Evolutionary conservation across 371 early-diverging fungal genomes (phyloP).

Genomic region (Mycotypha africana): DNA sequence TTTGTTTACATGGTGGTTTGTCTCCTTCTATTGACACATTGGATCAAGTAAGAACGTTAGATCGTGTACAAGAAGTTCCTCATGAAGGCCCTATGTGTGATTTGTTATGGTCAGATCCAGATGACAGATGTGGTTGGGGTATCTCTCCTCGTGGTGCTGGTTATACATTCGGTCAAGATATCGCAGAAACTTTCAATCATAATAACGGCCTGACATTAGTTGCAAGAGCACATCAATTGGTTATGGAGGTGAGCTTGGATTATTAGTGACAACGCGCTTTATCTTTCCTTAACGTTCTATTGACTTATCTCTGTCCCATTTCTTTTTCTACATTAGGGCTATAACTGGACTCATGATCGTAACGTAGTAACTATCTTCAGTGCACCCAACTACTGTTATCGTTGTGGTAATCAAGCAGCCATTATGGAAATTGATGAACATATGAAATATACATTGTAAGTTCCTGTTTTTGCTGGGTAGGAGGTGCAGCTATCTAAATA

Average conservation of each 20-base stretch:
- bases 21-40: conserved; percentile 96
- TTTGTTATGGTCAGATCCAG: conserved; percentile 99
- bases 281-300: not conserved
- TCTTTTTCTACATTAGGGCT: conserved; percentile 54
- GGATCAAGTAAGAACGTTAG: conserved; percentile 96
- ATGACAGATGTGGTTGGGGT: conserved; percentile 97
- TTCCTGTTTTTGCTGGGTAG: too few species aligned
- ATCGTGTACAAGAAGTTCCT: conserved; percentile 98
- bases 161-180: conserved; percentile 97
- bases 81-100: conserved; percentile 98
- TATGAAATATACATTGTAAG: conserved; percentile 89
- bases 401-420: conserved; percentile 99
- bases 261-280: too few species aligned
- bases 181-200: conserved; percentile 96
- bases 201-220: conserved; percentile 93
- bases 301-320: too few species aligned
- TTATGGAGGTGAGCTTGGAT: conserved; percentile 62
- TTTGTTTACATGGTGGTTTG: conserved; percentile 99
- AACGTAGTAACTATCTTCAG: conserved; percentile 99
- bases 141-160: conserved; percentile 98
- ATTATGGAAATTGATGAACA: conserved; percentile 96
- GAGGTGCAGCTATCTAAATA: too few species aligned
- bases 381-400: conserved; percentile 99
- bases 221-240: conserved; percentile 96
- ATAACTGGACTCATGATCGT: conserved; percentile 97